These are phyloP conservation scores for Aspergillus sp. DNA, from an alignment of 2,329 filamentous ascomycete species.

Conservation along the genomic window DNA sequence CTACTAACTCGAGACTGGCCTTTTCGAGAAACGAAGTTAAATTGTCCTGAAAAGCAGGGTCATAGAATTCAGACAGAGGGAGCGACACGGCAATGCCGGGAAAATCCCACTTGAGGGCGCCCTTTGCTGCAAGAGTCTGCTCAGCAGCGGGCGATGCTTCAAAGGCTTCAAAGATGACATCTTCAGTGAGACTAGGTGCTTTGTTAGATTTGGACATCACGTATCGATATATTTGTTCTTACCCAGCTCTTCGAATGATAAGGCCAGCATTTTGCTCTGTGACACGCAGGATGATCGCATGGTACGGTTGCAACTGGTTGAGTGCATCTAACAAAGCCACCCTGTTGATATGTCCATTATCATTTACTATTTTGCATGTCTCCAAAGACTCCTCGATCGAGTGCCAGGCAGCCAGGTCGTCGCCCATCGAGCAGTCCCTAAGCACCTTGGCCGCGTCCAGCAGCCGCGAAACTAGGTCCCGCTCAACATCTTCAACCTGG, in stretches of 20 bases:
- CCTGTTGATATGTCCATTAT: slow-evolving; percentile 12
- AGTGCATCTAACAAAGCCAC: slow-evolving; percentile 22
- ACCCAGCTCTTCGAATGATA: slow-evolving; percentile 30
- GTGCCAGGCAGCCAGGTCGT: slow-evolving; percentile 1
- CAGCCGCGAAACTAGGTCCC: slow-evolving; percentile 25
- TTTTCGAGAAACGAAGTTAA: slow-evolving; percentile 41
- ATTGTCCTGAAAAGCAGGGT: slow-evolving; percentile 42
- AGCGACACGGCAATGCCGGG: slow-evolving; percentile 48
- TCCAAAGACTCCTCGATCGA: slow-evolving; percentile 7
- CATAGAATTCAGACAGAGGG: slow-evolving; percentile 1
- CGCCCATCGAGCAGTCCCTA: background rate
- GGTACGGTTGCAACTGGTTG: slow-evolving; percentile 16
- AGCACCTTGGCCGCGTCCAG: slow-evolving; percentile 4
- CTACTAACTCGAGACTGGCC: slow-evolving; percentile 45
- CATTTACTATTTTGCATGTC: slow-evolving; percentile 10
- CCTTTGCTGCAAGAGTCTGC: slow-evolving; percentile 47
- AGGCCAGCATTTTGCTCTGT: slow-evolving; percentile 47
- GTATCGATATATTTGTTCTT: background rate
- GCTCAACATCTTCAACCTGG: slow-evolving; percentile 21
- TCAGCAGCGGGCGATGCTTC: slow-evolving; percentile 54
- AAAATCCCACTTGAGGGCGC: slow-evolving; percentile 56
- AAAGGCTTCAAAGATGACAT: slow-evolving; percentile 55
- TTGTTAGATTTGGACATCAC: too few species aligned
- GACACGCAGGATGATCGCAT: slow-evolving; percentile 42
- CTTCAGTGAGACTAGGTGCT: slow-evolving; percentile 1